These are phyloP conservation scores for Metarhizium sp. DNA, from an alignment of 2,329 filamentous ascomycete genomes.

Conservation along the genomic window DNA sequence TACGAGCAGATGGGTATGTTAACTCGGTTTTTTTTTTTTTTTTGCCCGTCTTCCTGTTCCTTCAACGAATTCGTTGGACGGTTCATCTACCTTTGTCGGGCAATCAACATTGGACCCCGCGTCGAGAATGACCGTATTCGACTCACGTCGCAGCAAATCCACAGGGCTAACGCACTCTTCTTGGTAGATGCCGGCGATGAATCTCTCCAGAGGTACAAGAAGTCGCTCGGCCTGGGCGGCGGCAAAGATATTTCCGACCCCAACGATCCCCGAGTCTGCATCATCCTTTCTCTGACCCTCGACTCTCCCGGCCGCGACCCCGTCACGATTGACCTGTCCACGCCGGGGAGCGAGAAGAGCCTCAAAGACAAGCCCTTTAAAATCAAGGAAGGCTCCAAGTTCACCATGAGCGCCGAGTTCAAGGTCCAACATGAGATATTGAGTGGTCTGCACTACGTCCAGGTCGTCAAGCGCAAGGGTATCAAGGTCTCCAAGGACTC, in stretches of 20 bases:
- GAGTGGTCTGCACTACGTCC: constrained; percentile 90
- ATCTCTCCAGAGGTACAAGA: constrained; percentile 94
- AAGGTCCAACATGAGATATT: constrained; percentile 96
- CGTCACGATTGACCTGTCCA: constrained; percentile 80
- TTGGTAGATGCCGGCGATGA: constrained; percentile 63
- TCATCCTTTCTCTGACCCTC: constrained; percentile 85
- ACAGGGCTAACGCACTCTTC: neutral
- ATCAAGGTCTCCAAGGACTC: constrained; percentile 85
- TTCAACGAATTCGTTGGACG: neutral
- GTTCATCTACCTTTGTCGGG: no score
- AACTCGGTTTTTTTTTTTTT: neutral
- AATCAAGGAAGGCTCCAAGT: constrained; percentile 91
- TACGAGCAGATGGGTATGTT: constrained; percentile 84
- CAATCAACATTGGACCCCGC: no score
- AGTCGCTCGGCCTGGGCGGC: constrained; percentile 79
- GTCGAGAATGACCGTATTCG: neutral
- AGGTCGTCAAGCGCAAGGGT: constrained; percentile 84
- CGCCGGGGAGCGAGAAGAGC: constrained; percentile 60
- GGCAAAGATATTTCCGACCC: constrained; percentile 65
- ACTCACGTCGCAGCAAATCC: neutral
- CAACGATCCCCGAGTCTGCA: constrained; percentile 79
- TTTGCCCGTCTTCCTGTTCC: neutral
- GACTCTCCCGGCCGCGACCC: constrained; percentile 74
- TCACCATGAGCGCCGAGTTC: constrained; percentile 91
- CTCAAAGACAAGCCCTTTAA: constrained; percentile 91